Conservation (phyloP, 345 rosid genomes). For the Rhodamnia argentea region DNA sequence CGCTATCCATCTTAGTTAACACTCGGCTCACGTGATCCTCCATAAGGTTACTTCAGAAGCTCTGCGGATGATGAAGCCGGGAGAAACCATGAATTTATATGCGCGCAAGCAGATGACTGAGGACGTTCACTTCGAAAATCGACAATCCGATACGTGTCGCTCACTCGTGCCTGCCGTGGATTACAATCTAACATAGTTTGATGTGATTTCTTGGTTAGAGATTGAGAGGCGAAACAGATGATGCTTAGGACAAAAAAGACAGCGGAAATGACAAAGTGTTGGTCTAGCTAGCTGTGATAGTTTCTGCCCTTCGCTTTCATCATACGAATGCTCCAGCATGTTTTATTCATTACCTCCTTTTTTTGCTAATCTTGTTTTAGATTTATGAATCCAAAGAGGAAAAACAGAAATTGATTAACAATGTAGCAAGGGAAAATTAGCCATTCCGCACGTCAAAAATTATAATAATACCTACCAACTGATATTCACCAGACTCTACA, state of each 20-base stretch:
- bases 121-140: not conserved
- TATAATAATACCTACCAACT: too few species aligned
- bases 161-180: not conserved
- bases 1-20: slow-evolving; percentile 20
- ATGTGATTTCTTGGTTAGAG: not conserved
- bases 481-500: too few species aligned
- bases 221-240: not conserved
- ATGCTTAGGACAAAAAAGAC: not conserved
- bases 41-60: not conserved
- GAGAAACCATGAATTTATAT: not conserved
- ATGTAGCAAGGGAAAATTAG: not conserved
- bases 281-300: not conserved
- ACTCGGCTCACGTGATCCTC: not conserved
- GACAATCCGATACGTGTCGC: not conserved
- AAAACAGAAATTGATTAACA: not conserved
- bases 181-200: not conserved
- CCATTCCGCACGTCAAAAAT: not conserved
- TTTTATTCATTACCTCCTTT: not conserved
- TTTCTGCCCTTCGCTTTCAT: not conserved
- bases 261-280: not conserved
- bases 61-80: not conserved
- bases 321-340: not conserved
- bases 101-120: not conserved
- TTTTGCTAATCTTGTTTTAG: not conserved
- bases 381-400: not conserved